Base-by-base conservation (phyloP, 140 eudicot species). In the Flaveria floridana region DNA sequence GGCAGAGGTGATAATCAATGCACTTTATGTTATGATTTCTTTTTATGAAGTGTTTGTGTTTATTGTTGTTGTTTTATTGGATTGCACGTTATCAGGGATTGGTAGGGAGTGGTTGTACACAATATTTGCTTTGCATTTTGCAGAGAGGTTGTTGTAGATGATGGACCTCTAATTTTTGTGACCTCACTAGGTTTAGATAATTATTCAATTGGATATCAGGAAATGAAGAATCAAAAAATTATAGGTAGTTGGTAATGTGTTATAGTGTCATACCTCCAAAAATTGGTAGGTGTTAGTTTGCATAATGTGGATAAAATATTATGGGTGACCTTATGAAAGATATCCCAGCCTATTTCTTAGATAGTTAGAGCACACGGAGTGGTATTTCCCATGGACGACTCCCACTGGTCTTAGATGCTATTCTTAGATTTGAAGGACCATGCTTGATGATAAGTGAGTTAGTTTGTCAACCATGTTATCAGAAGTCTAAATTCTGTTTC, bases 1-100 rank as follows among this genome's bases (percentile, higher is more conserved):
- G 89, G 78, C 53, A 86, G 96, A 89, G 96, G 96, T 89, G 79
- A 79, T 41, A 3, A 18, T 47, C 21, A 0, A 37, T 50, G 53
- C 4, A 56, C 1, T 44, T 10, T 44, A 44, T 44, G 50, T 44
- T 44, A 34, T 34, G 41, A 39, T 15, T 16, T 58, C 7, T 13
- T 6, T 7, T 20, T 69, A 20, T 57, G 44, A 61, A 57, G 6
- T 73, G 77, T 39, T 41, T 58, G 48, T 15, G 16, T 37, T 73
- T 73, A 2, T 39, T 56, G 39, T 62, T 51, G 9, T 41, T 50
- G 19, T 39, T 20, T 8, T 42, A 13, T 28, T 7, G 16, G 37
- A 19, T 15, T 34, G 12, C 47, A 46, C 37, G 63, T 55, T 65
- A 30, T 37, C 2, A n/a, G 39, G 14, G 65, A 57, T 21, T 57